Evolutionary conservation across 208 protist species (phyloP).

Genomic region (Tritrichomonas foetus): DNA sequence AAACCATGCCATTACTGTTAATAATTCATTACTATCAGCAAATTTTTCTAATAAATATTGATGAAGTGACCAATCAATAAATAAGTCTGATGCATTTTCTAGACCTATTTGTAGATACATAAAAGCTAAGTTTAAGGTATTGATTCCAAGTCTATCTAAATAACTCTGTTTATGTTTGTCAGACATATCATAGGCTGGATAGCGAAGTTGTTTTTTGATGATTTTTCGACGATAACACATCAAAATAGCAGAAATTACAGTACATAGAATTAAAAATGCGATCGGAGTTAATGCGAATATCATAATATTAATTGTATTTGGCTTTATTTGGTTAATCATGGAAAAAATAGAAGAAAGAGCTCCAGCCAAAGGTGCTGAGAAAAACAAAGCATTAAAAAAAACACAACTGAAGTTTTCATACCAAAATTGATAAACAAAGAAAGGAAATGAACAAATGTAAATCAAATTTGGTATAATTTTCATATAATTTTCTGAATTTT

Average conservation of each 20-base stretch:
- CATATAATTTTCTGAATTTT: no score
- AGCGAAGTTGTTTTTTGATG: not conserved
- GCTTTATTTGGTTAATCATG: no score
- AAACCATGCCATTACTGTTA: not conserved
- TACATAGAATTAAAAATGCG: no score
- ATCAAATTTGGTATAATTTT: no score
- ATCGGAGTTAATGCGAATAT: no score
- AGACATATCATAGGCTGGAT: not conserved
- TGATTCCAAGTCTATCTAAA: not conserved
- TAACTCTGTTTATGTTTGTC: not conserved
- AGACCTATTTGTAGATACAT: not conserved
- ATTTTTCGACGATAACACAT: not conserved
- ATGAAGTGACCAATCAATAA: not conserved
- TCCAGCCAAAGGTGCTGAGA: no score
- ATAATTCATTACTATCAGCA: not conserved
- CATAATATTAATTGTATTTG: no score
- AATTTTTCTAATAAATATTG: not conserved
- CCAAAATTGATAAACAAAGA: no score
- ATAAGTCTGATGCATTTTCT: not conserved
- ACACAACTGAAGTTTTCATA: no score
- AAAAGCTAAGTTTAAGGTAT: not conserved
- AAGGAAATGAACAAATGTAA: no score
- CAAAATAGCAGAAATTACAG: not conserved
- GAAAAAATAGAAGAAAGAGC: no score
- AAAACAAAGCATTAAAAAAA: no score